Evolutionary conservation across 2,329 filamentous ascomycete species (phyloP).

Genomic region (Pleoardoris graminearum): DNA sequence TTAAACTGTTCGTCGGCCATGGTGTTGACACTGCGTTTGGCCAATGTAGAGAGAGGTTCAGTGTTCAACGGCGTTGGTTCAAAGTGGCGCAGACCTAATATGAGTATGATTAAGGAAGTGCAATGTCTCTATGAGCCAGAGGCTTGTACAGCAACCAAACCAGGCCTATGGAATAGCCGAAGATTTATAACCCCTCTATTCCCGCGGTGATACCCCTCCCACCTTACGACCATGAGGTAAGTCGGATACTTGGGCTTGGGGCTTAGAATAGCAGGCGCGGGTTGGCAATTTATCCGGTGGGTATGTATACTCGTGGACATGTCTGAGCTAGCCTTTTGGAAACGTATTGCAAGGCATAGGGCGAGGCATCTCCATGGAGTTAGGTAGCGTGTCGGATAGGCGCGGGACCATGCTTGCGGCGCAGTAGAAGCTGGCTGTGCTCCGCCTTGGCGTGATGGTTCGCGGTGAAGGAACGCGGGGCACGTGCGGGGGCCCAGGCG

Average conservation of each 20-base stretch:
- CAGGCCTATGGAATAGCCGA: not conserved
- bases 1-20: constrained; percentile 27
- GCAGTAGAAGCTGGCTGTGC: too few relatives aligned
- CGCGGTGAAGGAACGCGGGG: too few relatives aligned
- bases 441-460: too few relatives aligned
- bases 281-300: constrained; percentile 1
- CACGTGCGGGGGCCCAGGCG: too few relatives aligned
- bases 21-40: not conserved
- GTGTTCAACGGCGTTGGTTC: not conserved
- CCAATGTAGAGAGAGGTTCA: not conserved
- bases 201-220: not conserved
- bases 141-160: not conserved
- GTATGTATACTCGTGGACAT: too few relatives aligned
- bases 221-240: not conserved
- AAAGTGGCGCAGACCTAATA: not conserved
- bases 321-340: too few relatives aligned
- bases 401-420: too few relatives aligned
- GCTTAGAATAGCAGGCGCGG: constrained; percentile 7
- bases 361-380: too few relatives aligned
- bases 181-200: constrained; percentile 1
- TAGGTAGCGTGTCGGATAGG: too few relatives aligned
- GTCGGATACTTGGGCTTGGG: not conserved
- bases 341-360: too few relatives aligned
- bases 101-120: not conserved
- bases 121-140: not conserved